phyloP scores from a whole-genome alignment of 768 basidiomycete genomes.

The Agaricus subrufescens region DNA sequence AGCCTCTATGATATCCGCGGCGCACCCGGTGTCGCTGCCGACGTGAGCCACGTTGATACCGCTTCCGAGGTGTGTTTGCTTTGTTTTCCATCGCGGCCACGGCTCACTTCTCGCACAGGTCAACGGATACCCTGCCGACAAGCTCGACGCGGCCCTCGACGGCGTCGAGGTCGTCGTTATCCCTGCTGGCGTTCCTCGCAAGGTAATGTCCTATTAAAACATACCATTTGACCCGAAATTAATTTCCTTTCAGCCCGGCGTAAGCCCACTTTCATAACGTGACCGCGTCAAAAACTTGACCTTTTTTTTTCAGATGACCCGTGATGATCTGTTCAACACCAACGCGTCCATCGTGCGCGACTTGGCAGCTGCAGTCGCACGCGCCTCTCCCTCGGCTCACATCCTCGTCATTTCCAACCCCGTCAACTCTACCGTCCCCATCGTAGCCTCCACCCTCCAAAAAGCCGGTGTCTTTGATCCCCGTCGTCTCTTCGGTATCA shows the following conservation, averaged over 20 bases:
- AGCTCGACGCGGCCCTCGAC: slow-evolving; percentile 85
- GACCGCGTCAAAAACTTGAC: background rate
- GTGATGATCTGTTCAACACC: slow-evolving; percentile 96
- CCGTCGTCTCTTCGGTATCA: slow-evolving; percentile 87
- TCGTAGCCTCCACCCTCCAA: slow-evolving; percentile 88
- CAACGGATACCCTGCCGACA: slow-evolving; percentile 74
- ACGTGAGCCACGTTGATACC: slow-evolving; percentile 93
- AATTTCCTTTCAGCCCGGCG: slow-evolving; percentile 62
- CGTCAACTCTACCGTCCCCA: slow-evolving; percentile 97
- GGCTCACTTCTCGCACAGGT: slow-evolving; percentile 44
- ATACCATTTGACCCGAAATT: slow-evolving; percentile 7
- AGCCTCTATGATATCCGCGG: slow-evolving; percentile 94
- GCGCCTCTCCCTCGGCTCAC: slow-evolving; percentile 86
- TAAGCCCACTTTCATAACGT: slow-evolving; percentile 38
- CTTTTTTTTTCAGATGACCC: slow-evolving; percentile 67
- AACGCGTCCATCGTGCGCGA: slow-evolving; percentile 98
- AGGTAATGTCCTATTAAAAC: slow-evolving; percentile 47
- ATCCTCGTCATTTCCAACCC: slow-evolving; percentile 98
- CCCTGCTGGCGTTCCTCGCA: slow-evolving; percentile 98
- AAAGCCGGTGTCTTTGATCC: slow-evolving; percentile 93
- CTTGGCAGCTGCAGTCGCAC: slow-evolving; percentile 84
- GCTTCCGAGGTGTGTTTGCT: slow-evolving; percentile 58
- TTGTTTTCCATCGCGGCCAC: slow-evolving; percentile 8
- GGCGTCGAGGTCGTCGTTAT: slow-evolving; percentile 93
- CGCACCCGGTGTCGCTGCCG: slow-evolving; percentile 95